A percentile compares a stretch with the other conserved stretches of the same genome.
Conservation (phyloP, 495 filamentous ascomycete species). For the Rusavskia elegans region DNA sequence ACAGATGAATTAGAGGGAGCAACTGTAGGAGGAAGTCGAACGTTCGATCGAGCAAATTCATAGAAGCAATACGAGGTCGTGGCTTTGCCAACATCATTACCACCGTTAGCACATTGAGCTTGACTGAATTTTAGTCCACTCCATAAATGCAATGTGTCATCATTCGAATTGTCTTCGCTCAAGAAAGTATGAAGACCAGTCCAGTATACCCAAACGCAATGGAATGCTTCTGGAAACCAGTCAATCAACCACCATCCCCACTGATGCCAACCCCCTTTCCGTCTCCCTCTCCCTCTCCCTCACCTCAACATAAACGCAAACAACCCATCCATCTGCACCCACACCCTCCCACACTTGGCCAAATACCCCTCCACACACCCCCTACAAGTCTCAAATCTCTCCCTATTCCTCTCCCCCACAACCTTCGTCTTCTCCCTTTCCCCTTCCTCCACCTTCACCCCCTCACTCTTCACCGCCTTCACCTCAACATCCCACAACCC, state of each 20-base stretch:
- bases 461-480: slow-evolving; percentile 22
- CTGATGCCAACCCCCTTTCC: neutral
- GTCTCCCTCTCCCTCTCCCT: neutral
- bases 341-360: slow-evolving; percentile 84
- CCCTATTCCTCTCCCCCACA: slow-evolving; percentile 65
- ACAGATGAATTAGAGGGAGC: slow-evolving; percentile 83
- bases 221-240: neutral
- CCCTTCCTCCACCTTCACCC: slow-evolving; percentile 20
- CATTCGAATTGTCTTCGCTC: neutral
- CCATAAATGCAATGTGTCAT: neutral
- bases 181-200: neutral
- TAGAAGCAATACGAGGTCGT: too few relatives aligned
- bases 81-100: too few relatives aligned
- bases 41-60: too few relatives aligned
- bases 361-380: slow-evolving; percentile 73
- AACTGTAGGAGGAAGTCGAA: too few relatives aligned
- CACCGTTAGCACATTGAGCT: too few relatives aligned
- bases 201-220: neutral
- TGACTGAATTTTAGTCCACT: neutral
- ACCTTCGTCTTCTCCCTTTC: slow-evolving; percentile 47
- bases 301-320: slow-evolving; percentile 49
- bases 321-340: slow-evolving; percentile 89
- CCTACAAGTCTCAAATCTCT: slow-evolving; percentile 57
- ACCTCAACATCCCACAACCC: slow-evolving; percentile 81
- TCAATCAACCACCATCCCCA: neutral